Percentiles rank a stretch among this genome's conserved stretches.
Evolutionary conservation across 2,329 filamentous ascomycete species (phyloP).

Genomic region (Aureobasidium sp.): DNA sequence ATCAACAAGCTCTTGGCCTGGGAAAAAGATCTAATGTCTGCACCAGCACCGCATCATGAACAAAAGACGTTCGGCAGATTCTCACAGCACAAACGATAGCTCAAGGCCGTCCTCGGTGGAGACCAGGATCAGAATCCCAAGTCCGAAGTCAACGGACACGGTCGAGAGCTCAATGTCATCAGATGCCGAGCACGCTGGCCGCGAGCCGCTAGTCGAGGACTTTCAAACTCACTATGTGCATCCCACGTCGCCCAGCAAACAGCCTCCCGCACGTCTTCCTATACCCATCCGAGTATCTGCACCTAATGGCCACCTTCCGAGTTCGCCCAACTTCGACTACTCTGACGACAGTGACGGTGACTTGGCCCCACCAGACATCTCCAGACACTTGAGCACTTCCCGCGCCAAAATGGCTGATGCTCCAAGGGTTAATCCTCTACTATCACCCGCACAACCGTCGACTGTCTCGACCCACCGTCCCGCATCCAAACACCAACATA

Average conservation of each 20-base stretch:
- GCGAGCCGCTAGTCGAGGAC: constrained; percentile 20
- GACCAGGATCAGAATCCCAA: neutral
- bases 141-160: neutral
- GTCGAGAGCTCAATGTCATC: neutral
- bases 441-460: neutral
- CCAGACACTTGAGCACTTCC: neutral
- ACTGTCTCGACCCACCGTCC: neutral
- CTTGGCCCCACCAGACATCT: neutral
- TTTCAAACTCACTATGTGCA: constrained; percentile 18
- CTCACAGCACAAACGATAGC: neutral
- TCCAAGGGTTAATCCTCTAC: neutral
- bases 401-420: neutral
- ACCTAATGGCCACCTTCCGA: neutral
- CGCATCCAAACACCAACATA: neutral
- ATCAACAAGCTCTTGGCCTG: neutral
- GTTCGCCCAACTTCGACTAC: neutral
- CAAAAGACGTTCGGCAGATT: neutral
- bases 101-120: constrained; percentile 4
- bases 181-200: neutral
- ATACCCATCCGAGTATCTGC: neutral
- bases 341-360: neutral
- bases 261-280: neutral
- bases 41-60: neutral
- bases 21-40: neutral
- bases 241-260: neutral